These are phyloP conservation scores for Phytophthora cajani DNA, from an alignment of 352 stramenopile species.

Conservation along the genomic window DNA sequence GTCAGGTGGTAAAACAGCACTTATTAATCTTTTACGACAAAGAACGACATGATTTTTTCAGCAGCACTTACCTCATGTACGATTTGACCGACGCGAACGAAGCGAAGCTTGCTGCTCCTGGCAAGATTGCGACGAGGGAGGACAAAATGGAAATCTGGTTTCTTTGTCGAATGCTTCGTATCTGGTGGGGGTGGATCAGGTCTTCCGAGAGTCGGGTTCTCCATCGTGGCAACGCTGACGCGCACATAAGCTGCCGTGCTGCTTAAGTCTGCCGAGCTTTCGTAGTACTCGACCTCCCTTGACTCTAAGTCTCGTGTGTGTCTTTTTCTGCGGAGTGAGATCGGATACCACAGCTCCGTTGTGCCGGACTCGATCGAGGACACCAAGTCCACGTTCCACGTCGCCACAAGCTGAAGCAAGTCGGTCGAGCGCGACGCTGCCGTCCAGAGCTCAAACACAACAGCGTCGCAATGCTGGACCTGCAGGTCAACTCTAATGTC, in stretches of 20 bases:
- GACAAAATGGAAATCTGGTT: slow-evolving; percentile 39
- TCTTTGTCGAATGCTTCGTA: not conserved
- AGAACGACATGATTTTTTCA: not conserved
- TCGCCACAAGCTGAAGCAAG: slow-evolving; percentile 39
- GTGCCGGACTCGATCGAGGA: slow-evolving; percentile 26
- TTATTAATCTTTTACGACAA: not conserved
- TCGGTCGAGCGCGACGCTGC: slow-evolving; percentile 7
- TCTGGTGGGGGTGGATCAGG: not conserved
- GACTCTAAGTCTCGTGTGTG: not conserved
- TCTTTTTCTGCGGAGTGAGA: not conserved
- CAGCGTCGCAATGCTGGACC: not conserved
- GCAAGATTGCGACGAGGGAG: slow-evolving; percentile 30
- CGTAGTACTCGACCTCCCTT: slow-evolving; percentile 1
- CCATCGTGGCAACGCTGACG: slow-evolving; percentile 8
- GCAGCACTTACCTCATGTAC: slow-evolving; percentile 38
- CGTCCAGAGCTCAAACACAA: slow-evolving; percentile 29
- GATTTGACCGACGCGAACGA: slow-evolving; percentile 42
- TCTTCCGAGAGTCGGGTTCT: not conserved
- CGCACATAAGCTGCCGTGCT: slow-evolving; percentile 17
- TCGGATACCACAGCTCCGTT: slow-evolving; percentile 24
- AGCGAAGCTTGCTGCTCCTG: slow-evolving; percentile 29
- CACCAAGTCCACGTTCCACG: slow-evolving; percentile 26
- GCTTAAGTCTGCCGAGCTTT: slow-evolving; percentile 12
- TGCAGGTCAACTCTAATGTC: slow-evolving; percentile 9
- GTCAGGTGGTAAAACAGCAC: not conserved